Evolutionary conservation across 1,284 basidiomycete genomes (phyloP).

Genomic region (Irpex lacteus): DNA sequence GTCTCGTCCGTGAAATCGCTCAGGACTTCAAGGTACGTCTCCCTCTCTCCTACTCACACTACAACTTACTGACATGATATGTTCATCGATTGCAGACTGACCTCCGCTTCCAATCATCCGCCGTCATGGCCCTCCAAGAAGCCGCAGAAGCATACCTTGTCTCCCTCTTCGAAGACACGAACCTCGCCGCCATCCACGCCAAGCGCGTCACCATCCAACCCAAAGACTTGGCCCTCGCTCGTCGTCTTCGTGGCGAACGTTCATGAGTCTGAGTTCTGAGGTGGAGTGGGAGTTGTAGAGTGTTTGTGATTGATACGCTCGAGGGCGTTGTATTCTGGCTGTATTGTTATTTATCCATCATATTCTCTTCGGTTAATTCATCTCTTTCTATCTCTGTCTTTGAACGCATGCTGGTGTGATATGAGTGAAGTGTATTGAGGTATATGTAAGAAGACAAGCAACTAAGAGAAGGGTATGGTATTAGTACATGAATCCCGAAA

Average conservation of each 20-base stretch:
- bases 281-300: constrained; percentile 1
- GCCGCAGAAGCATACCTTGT: constrained; percentile 92
- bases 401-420: neutral
- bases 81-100: constrained; percentile 54
- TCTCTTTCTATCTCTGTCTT: neutral
- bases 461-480: neutral
- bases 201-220: constrained; percentile 85
- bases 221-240: constrained; percentile 79
- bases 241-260: constrained; percentile 77
- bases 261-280: constrained; percentile 42
- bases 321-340: constrained; percentile 11
- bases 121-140: constrained; percentile 90
- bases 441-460: neutral
- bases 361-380: neutral
- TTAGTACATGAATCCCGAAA: neutral
- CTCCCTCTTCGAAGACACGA: constrained; percentile 84
- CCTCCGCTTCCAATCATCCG: constrained; percentile 92
- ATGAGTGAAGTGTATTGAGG: too few relatives aligned
- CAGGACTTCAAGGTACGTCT: constrained; percentile 86
- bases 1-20: constrained; percentile 89
- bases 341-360: constrained; percentile 10
- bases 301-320: constrained; percentile 9
- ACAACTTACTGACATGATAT: neutral
- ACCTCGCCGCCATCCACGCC: constrained; percentile 82
- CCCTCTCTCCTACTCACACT: neutral